These are phyloP conservation scores for Elsinoe ampelina DNA, from an alignment of 2,329 filamentous ascomycete species.

Conservation along the genomic window DNA sequence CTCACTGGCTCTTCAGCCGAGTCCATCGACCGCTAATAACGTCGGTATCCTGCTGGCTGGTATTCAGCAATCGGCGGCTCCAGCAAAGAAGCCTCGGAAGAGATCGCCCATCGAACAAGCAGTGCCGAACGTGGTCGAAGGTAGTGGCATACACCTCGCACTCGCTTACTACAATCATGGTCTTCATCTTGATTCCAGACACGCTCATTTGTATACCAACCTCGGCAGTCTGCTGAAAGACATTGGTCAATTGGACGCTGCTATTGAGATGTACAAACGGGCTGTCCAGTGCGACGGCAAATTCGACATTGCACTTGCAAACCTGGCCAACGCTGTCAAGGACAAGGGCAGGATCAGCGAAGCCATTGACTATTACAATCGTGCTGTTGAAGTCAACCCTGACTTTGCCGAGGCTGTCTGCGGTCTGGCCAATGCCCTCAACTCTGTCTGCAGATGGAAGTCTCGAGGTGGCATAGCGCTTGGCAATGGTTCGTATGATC, in stretches of 20 bases:
- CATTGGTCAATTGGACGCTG: slow-evolving; percentile 81
- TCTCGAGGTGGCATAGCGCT: slow-evolving; percentile 77
- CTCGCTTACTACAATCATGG: slow-evolving; percentile 95
- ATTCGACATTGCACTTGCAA: slow-evolving; percentile 94
- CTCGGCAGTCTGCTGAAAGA: slow-evolving; percentile 92
- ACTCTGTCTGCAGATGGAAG: slow-evolving; percentile 92
- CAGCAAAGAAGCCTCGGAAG: slow-evolving; percentile 26
- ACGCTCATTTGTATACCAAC: slow-evolving; percentile 95
- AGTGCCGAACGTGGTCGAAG: slow-evolving; percentile 71
- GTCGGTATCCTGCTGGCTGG: slow-evolving; percentile 94
- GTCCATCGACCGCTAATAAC: slow-evolving; percentile 95
- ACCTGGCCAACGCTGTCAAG: slow-evolving; percentile 94
- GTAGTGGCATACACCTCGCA: slow-evolving; percentile 79
- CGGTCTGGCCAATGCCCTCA: slow-evolving; percentile 85
- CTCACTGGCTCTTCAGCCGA: slow-evolving; percentile 86
- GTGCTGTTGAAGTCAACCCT: slow-evolving; percentile 83
- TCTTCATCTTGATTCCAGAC: slow-evolving; percentile 70
- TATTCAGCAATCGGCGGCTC: slow-evolving; percentile 59
- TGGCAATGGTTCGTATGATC: slow-evolving; percentile 64
- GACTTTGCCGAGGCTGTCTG: slow-evolving; percentile 96
- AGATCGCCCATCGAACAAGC: slow-evolving; percentile 26
- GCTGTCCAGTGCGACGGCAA: slow-evolving; percentile 86
- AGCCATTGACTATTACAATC: slow-evolving; percentile 82
- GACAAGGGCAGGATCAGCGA: slow-evolving; percentile 88
- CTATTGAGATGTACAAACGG: slow-evolving; percentile 94